Evolutionary conservation across 2,329 filamentous ascomycete species (phyloP).

Genomic region (Proliferodiscus dingleyae): DNA sequence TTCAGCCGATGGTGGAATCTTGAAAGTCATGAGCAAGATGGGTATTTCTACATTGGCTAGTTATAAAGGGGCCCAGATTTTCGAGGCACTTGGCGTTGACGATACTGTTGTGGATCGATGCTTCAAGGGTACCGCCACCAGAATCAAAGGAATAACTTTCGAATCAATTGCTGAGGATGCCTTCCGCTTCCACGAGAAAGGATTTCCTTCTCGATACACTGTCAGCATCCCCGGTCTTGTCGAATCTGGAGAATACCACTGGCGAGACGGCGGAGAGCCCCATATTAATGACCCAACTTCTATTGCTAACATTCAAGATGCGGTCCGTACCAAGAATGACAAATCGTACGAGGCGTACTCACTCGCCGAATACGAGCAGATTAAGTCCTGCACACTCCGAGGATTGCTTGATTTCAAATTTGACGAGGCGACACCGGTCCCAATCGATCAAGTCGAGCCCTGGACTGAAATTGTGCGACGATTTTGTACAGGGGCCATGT

Average conservation of each 20-base stretch:
- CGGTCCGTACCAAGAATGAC: constrained; percentile 94
- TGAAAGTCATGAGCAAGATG: constrained; percentile 99
- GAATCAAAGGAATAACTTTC: constrained; percentile 91
- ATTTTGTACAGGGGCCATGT: constrained; percentile 97
- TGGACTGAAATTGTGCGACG: constrained; percentile 97
- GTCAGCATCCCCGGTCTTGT: constrained; percentile 72
- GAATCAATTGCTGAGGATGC: constrained; percentile 91
- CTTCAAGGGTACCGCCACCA: constrained; percentile 89
- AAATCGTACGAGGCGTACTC: constrained; percentile 98
- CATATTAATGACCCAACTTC: constrained; percentile 93
- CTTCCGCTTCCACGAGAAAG: constrained; percentile 90
- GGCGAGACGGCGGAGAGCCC: constrained; percentile 91
- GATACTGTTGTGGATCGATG: constrained; percentile 89
- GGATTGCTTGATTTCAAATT: constrained; percentile 96
- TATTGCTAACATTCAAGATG: constrained; percentile 96
- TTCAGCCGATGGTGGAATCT: constrained; percentile 90
- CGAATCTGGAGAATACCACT: constrained; percentile 96
- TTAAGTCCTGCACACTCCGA: constrained; percentile 92
- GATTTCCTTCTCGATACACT: constrained; percentile 77
- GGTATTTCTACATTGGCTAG: constrained; percentile 93
- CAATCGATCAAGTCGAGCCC: constrained; percentile 94
- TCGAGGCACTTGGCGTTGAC: constrained; percentile 90
- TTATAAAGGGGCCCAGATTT: constrained; percentile 98
- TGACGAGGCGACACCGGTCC: constrained; percentile 76
- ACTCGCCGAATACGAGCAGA: constrained; percentile 86